These are phyloP conservation scores for Serpula lacrymans DNA, from an alignment of 768 basidiomycete genomes.

Conservation along the genomic window DNA sequence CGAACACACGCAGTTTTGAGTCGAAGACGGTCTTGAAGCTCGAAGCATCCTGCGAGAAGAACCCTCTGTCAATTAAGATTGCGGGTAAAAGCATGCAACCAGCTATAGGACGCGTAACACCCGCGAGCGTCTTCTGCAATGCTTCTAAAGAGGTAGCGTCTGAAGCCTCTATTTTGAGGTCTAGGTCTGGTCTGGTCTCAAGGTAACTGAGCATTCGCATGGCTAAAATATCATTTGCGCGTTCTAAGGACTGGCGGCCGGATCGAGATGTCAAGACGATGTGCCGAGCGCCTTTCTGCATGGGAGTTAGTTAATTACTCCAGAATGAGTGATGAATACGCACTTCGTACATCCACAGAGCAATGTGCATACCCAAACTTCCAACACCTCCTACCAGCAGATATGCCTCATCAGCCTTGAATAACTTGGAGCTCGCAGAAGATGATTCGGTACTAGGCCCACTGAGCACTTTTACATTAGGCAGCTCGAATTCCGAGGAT, in stretches of 20 bases:
- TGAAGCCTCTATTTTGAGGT: conserved; percentile 26
- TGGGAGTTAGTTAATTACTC: neutral
- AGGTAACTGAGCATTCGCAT: conserved; percentile 27
- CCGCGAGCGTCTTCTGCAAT: conserved; percentile 16
- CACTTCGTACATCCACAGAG: conserved; percentile 42
- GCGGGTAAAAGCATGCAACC: conserved; percentile 32
- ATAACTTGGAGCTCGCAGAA: too few species aligned
- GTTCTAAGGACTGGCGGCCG: conserved; percentile 21
- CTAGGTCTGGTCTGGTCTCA: conserved; percentile 22
- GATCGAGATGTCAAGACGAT: conserved; percentile 37
- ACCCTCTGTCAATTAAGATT: conserved; percentile 29
- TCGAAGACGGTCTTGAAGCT: conserved; percentile 24
- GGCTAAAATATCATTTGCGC: conserved; percentile 18
- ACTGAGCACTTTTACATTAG: too few species aligned
- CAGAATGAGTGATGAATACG: conserved; percentile 3
- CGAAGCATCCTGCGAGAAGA: conserved; percentile 25
- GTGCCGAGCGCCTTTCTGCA: conserved; percentile 33
- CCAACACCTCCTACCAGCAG: conserved; percentile 39
- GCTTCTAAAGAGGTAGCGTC: conserved; percentile 24
- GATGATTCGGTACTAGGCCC: too few species aligned
- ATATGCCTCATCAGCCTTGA: conserved; percentile 30
- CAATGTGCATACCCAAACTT: conserved; percentile 33
- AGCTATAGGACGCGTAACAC: conserved; percentile 22
- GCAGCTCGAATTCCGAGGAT: neutral
- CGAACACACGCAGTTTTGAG: conserved; percentile 27